phyloP scores from a whole-genome alignment of 768 basidiomycete genomes.

The Scleroderma citrinum region DNA sequence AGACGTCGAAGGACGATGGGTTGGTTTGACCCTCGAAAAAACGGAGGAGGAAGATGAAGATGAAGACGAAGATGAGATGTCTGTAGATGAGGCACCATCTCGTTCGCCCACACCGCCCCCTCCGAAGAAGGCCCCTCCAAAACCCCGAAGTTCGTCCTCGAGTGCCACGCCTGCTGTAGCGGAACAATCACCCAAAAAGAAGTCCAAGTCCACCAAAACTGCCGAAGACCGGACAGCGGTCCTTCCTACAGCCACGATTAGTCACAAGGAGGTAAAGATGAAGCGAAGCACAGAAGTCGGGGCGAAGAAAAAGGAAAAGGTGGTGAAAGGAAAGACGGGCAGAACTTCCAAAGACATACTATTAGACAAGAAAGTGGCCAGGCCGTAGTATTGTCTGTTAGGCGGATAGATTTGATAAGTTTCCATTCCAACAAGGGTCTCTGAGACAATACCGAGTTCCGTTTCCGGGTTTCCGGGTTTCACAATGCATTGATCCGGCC shows the following conservation, averaged over 20 bases:
- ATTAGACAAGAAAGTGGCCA: conserved; percentile 47
- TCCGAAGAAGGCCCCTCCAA: neutral
- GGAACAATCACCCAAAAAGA: conserved; percentile 10
- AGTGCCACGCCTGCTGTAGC: neutral
- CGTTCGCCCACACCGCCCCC: neutral
- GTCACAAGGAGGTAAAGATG: conserved; percentile 45
- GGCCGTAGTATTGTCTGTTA: conserved; percentile 13
- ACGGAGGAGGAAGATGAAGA: conserved; percentile 3
- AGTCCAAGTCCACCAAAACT: neutral
- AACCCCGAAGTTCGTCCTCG: neutral
- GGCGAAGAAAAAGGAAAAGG: conserved; percentile 56
- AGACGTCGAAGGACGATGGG: conserved; percentile 28
- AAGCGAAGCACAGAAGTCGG: conserved; percentile 40
- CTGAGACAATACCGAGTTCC: neutral
- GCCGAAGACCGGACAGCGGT: conserved; percentile 5
- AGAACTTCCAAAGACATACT: conserved; percentile 52
- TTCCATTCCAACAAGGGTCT: too few species aligned
- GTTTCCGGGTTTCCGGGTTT: neutral
- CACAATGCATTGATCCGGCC: neutral
- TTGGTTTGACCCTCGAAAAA: conserved; percentile 18
- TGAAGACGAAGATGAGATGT: conserved; percentile 4
- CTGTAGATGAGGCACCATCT: neutral
- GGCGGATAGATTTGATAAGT: neutral
- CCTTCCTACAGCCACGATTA: conserved; percentile 17
- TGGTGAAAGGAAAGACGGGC: conserved; percentile 30